Conservation (phyloP, 2,329 filamentous ascomycete species). For the Clonostachys byssicola region DNA sequence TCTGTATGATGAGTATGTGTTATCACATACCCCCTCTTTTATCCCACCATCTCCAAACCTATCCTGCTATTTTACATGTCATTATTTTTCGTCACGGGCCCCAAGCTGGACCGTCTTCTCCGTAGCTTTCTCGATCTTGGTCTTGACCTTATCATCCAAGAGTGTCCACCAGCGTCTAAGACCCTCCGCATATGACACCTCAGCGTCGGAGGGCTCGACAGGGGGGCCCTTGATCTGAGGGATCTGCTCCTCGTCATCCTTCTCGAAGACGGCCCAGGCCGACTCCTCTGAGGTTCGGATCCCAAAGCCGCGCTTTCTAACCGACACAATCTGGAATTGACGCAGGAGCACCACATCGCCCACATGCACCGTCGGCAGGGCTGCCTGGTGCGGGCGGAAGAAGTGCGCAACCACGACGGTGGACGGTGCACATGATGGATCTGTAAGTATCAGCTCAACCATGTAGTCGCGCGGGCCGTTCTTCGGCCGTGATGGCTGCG, state of each 20-base stretch:
- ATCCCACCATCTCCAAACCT: neutral
- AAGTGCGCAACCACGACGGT: constrained; percentile 52
- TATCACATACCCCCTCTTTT: neutral
- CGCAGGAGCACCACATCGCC: constrained; percentile 58
- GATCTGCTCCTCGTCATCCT: constrained; percentile 26
- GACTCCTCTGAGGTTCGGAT: constrained; percentile 50
- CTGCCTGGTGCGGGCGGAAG: constrained; percentile 53
- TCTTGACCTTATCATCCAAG: constrained; percentile 39
- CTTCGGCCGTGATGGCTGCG: constrained; percentile 49
- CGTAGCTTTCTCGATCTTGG: constrained; percentile 43
- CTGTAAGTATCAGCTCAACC: constrained; percentile 53
- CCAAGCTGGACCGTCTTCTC: constrained; percentile 17
- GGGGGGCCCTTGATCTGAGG: constrained; percentile 56
- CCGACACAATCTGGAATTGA: constrained; percentile 47
- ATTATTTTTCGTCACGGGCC: too few species aligned
- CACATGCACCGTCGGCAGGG: constrained; percentile 47
- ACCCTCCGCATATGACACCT: constrained; percentile 41
- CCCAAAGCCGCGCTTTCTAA: constrained; percentile 51
- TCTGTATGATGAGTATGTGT: neutral
- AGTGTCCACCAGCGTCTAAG: constrained; percentile 44
- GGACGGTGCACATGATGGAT: constrained; percentile 49
- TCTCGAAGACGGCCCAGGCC: constrained; percentile 59
- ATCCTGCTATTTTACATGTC: too few species aligned
- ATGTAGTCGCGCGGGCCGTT: constrained; percentile 55
- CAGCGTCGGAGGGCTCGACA: constrained; percentile 47